Conservation (phyloP, 805 yeast species). For the Pichia sporocuriosa region DNA sequence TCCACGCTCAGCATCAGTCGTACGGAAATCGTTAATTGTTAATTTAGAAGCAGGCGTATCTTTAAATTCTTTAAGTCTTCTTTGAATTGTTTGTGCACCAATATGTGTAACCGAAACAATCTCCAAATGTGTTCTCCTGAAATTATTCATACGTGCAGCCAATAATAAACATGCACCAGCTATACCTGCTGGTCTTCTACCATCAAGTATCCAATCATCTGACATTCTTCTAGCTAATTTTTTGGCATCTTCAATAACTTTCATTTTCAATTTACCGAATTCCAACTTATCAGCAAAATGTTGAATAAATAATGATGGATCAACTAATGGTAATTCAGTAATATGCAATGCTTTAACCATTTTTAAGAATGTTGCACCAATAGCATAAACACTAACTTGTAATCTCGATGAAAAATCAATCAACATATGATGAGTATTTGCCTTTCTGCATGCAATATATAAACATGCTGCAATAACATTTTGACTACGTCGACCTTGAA, state of each 20-base stretch:
- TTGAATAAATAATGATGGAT: slow-evolving; percentile 88
- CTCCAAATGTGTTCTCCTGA: slow-evolving; percentile 85
- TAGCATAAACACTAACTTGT: slow-evolving; percentile 85
- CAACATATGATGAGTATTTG: slow-evolving; percentile 87
- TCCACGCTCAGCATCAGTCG: slow-evolving; percentile 32
- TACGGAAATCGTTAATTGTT: slow-evolving; percentile 68
- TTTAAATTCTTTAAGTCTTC: slow-evolving; percentile 82
- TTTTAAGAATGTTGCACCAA: slow-evolving; percentile 92
- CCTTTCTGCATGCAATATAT: slow-evolving; percentile 89
- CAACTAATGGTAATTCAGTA: slow-evolving; percentile 75
- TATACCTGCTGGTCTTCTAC: slow-evolving; percentile 96
- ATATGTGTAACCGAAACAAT: slow-evolving; percentile 93
- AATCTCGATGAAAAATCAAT: slow-evolving; percentile 89
- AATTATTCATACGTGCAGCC: slow-evolving; percentile 96
- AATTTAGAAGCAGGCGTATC: slow-evolving; percentile 66
- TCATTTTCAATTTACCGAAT: slow-evolving; percentile 64
- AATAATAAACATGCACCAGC: slow-evolving; percentile 93
- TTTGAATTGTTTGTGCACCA: slow-evolving; percentile 88
- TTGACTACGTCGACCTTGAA: slow-evolving; percentile 94
- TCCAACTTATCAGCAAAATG: slow-evolving; percentile 87
- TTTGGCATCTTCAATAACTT: slow-evolving; percentile 82
- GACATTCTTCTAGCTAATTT: slow-evolving; percentile 86
- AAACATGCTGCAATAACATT: slow-evolving; percentile 93
- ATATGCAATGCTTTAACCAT: slow-evolving; percentile 84
- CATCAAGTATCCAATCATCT: slow-evolving; percentile 92